These are phyloP conservation scores for Petunia secreta DNA, from an alignment of 257 asterid species.

Conservation along the genomic window DNA sequence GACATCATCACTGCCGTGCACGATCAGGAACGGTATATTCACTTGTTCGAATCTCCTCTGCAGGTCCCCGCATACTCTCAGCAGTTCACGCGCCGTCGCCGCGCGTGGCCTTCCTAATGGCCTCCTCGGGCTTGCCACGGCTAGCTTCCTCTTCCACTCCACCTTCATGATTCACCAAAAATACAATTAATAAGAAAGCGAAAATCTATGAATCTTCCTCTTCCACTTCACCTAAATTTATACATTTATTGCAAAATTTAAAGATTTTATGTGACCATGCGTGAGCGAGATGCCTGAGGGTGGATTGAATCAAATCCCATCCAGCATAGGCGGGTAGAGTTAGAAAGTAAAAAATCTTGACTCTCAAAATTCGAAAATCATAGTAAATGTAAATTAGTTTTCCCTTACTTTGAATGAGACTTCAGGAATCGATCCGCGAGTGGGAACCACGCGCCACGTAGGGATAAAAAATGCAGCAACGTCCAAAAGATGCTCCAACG, in stretches of 20 bases:
- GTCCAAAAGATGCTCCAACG: constrained; percentile 85
- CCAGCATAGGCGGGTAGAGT: no score
- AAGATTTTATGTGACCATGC: no score
- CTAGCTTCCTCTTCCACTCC: constrained; percentile 91
- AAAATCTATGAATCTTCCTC: no score
- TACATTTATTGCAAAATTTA: no score
- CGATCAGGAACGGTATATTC: constrained; percentile 69
- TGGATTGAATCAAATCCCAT: no score
- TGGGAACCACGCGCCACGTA: constrained; percentile 85
- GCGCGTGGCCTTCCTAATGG: constrained; percentile 73
- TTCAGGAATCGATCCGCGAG: constrained; percentile 75
- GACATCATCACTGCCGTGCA: constrained; percentile 74
- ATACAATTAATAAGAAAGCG: no score
- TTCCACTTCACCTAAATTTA: no score
- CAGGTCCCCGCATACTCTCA: constrained; percentile 73
- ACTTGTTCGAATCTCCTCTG: constrained; percentile 68
- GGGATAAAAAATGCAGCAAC: constrained; percentile 74
- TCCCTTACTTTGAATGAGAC: constrained; percentile 79
- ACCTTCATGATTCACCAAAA: constrained; percentile 45
- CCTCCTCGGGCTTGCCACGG: constrained; percentile 82
- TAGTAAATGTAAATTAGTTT: no score
- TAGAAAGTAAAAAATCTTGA: no score
- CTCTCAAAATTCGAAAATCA: no score
- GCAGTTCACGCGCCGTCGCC: constrained; percentile 84
- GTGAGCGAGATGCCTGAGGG: no score